phyloP scores from a whole-genome alignment of 139 green algal species.

The Tetradesmus obliquus region DNA sequence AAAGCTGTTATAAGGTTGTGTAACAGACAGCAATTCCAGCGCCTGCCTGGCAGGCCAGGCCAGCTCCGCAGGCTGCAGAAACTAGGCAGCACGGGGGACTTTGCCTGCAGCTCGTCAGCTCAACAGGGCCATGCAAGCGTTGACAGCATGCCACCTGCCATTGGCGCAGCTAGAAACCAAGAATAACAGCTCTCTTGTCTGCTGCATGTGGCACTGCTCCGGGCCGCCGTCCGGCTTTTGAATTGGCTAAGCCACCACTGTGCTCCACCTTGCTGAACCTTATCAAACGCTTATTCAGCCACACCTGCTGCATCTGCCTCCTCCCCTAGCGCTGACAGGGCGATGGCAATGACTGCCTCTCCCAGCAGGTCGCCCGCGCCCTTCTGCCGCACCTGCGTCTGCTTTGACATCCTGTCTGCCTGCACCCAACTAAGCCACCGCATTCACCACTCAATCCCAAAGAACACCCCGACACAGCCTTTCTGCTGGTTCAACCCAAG shows the following conservation, averaged over 20 bases:
- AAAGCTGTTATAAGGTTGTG: too few relatives aligned
- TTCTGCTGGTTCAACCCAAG: background rate
- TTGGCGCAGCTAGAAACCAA: too few relatives aligned
- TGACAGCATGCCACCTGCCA: too few relatives aligned
- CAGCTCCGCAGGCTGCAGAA: background rate
- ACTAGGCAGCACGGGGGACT: background rate
- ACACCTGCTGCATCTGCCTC: background rate
- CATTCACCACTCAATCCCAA: background rate
- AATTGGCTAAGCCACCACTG: too few relatives aligned
- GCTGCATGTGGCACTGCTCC: too few relatives aligned
- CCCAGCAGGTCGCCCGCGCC: constrained; percentile 77
- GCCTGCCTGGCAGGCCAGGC: too few relatives aligned
- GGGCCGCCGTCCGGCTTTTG: too few relatives aligned
- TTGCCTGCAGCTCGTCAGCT: background rate
- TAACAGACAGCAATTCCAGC: too few relatives aligned
- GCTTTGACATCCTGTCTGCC: background rate
- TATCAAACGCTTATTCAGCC: background rate
- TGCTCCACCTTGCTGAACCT: too few relatives aligned
- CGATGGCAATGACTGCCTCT: constrained; percentile 79
- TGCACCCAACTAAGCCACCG: background rate
- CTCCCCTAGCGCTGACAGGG: constrained; percentile 69
- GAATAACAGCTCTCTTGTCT: too few relatives aligned
- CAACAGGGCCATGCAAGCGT: too few relatives aligned
- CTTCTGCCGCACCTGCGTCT: constrained; percentile 72
- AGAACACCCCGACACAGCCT: background rate